Percentiles rank a stretch among this genome's conserved stretches.
Conservation (phyloP, 768 basidiomycete genomes). For the Amanita rimosa region DNA sequence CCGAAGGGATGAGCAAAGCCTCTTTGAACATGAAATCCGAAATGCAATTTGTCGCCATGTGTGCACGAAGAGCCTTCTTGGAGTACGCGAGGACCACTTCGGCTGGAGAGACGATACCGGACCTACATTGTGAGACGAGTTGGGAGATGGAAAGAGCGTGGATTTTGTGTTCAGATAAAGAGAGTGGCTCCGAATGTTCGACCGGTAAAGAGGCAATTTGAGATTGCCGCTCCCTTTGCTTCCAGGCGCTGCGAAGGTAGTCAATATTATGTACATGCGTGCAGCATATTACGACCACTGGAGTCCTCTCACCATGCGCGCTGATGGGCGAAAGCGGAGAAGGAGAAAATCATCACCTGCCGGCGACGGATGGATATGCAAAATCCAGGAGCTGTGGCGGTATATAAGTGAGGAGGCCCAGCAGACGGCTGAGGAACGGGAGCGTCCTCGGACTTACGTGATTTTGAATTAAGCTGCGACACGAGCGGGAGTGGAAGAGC, state of each 20-base stretch:
- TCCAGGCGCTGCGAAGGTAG: slow-evolving; percentile 23
- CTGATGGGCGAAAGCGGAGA: slow-evolving; percentile 24
- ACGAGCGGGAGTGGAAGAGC: slow-evolving; percentile 2
- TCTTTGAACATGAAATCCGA: slow-evolving; percentile 53
- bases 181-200: slow-evolving; percentile 28
- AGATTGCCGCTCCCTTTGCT: slow-evolving; percentile 32
- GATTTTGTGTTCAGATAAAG: slow-evolving; percentile 32
- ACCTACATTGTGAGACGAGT: slow-evolving; percentile 32
- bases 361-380: slow-evolving; percentile 13
- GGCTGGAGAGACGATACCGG: slow-evolving; percentile 27
- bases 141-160: slow-evolving; percentile 37
- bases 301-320: slow-evolving; percentile 25
- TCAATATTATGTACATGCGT: slow-evolving; percentile 4
- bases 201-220: slow-evolving; percentile 29
- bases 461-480: slow-evolving; percentile 7
- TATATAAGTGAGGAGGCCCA: slow-evolving; percentile 3
- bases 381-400: slow-evolving; percentile 3
- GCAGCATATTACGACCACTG: neutral
- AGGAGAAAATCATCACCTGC: slow-evolving; percentile 24
- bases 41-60: slow-evolving; percentile 53
- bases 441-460: slow-evolving; percentile 7
- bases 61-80: slow-evolving; percentile 42
- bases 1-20: slow-evolving; percentile 25
- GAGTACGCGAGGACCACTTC: slow-evolving; percentile 39
- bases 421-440: neutral